Percentiles rank a stretch among this genome's conserved stretches.
Evolutionary conservation across 2,329 filamentous ascomycete species (phyloP).

Genomic region (Bipolaris gigantea): DNA sequence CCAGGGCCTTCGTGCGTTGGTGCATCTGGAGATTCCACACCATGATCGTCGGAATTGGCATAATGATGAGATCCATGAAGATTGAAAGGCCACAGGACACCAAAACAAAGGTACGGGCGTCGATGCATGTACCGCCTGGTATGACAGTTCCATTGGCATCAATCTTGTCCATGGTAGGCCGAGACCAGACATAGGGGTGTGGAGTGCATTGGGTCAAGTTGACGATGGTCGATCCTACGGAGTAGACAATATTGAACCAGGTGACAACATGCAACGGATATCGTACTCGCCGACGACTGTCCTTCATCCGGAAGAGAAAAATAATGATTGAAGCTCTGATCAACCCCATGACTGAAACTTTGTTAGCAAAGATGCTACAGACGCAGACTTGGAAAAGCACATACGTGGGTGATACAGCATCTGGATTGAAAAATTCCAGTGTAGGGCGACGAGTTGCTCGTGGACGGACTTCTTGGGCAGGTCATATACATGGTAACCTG

Average conservation of each 20-base stretch:
- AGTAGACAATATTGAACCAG: slow-evolving; percentile 42
- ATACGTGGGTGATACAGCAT: slow-evolving; percentile 42
- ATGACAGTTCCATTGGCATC: slow-evolving; percentile 31
- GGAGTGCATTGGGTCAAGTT: slow-evolving; percentile 44
- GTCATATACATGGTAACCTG: slow-evolving; percentile 39
- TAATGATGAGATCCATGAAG: slow-evolving; percentile 46
- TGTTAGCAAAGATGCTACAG: slow-evolving; percentile 1
- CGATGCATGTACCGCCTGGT: slow-evolving; percentile 38
- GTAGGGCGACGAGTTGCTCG: slow-evolving; percentile 30
- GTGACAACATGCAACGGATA: slow-evolving; percentile 39
- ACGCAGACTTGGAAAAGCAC: not conserved
- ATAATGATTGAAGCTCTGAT: slow-evolving; percentile 45
- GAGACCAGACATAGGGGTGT: slow-evolving; percentile 33
- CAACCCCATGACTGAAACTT: slow-evolving; percentile 30
- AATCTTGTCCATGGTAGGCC: slow-evolving; percentile 35
- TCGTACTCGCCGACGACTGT: slow-evolving; percentile 33
- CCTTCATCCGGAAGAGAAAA: slow-evolving; percentile 44
- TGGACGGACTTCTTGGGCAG: slow-evolving; percentile 34
- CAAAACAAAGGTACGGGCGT: slow-evolving; percentile 40
- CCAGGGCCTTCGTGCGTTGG: slow-evolving; percentile 39
- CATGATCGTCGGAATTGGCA: slow-evolving; percentile 48
- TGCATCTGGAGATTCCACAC: slow-evolving; percentile 51
- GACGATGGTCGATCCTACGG: slow-evolving; percentile 38
- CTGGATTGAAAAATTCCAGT: slow-evolving; percentile 44
- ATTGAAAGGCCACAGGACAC: slow-evolving; percentile 40